Evolutionary conservation across 257 asterid genomes (phyloP).

Genomic region (Solanum chiquidenum): DNA sequence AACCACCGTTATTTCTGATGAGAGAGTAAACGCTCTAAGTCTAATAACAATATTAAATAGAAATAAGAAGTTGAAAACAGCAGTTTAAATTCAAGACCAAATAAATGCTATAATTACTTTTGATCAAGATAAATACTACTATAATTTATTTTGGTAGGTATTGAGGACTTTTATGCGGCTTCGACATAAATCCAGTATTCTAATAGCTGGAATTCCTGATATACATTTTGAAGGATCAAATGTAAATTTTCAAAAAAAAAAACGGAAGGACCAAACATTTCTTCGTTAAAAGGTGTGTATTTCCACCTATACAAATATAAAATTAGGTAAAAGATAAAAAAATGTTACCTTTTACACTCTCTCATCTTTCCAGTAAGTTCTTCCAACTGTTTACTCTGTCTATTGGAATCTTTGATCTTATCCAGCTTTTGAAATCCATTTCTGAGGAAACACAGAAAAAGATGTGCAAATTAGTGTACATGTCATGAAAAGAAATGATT

Average conservation of each 20-base stretch:
- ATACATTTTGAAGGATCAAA: not conserved
- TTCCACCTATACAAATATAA: not conserved
- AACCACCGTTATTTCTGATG: not conserved
- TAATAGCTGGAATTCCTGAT: not conserved
- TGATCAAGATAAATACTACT: not conserved
- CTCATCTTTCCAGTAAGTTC: slow-evolving; percentile 91
- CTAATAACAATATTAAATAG: not conserved
- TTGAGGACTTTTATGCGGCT: not conserved
- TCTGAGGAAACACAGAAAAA: slow-evolving; percentile 17
- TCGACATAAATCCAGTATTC: not conserved
- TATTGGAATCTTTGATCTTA: slow-evolving; percentile 75
- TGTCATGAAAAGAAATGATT: not conserved
- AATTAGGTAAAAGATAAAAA: not conserved
- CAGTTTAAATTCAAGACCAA: not conserved
- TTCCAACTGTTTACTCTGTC: slow-evolving; percentile 92
- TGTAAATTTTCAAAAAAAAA: not conserved
- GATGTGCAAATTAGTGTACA: not conserved
- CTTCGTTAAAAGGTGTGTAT: not conserved
- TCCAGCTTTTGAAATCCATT: slow-evolving; percentile 96
- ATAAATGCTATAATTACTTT: not conserved
- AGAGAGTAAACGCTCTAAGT: not conserved
- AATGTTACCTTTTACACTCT: slow-evolving; percentile 75
- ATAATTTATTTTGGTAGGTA: not conserved
- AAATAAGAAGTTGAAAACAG: not conserved
- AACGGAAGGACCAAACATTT: not conserved